A percentile compares a stretch with the other conserved stretches of the same genome.
These are phyloP conservation scores for Ananas comosus DNA, from an alignment of 176 grass and related monocot species.

Conservation along the genomic window DNA sequence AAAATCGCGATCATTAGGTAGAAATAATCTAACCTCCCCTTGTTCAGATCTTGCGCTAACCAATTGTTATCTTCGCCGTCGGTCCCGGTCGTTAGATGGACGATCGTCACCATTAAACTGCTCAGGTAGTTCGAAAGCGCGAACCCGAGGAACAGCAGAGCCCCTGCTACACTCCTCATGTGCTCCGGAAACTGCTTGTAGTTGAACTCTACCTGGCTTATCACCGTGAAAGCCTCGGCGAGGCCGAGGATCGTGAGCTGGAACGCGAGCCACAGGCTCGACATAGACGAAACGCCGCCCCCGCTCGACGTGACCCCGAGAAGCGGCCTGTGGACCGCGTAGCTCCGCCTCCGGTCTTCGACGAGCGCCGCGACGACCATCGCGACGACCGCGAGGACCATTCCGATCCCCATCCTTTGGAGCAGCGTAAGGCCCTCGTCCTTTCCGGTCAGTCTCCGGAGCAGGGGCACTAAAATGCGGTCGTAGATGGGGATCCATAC, in stretches of 20 bases:
- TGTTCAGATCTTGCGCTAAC: slow-evolving; percentile 6
- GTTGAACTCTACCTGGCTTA: slow-evolving; percentile 55
- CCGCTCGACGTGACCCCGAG: slow-evolving; percentile 3
- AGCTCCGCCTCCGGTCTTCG: slow-evolving; percentile 27
- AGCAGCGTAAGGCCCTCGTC: slow-evolving; percentile 33
- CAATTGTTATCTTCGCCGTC: neutral
- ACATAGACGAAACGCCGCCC: slow-evolving; percentile 10
- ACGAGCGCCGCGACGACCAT: slow-evolving; percentile 35
- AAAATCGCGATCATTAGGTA: neutral
- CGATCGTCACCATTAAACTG: slow-evolving; percentile 31
- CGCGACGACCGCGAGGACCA: slow-evolving; percentile 24
- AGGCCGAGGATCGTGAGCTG: slow-evolving; percentile 42
- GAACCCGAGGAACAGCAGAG: slow-evolving; percentile 24
- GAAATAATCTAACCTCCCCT: slow-evolving; percentile 6
- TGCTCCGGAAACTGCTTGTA: slow-evolving; percentile 75
- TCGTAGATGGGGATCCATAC: slow-evolving; percentile 60
- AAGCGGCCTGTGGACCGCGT: slow-evolving; percentile 7
- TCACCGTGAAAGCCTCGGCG: slow-evolving; percentile 45
- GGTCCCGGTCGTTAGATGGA: slow-evolving; percentile 30
- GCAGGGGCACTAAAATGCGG: slow-evolving; percentile 32
- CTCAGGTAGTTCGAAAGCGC: slow-evolving; percentile 36
- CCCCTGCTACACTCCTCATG: slow-evolving; percentile 57
- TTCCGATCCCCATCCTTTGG: slow-evolving; percentile 34
- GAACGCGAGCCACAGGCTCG: slow-evolving; percentile 46
- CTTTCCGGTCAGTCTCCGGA: slow-evolving; percentile 25